phyloP scores from a whole-genome alignment of 176 grass and related monocot genomes.

The Zea mays region DNA sequence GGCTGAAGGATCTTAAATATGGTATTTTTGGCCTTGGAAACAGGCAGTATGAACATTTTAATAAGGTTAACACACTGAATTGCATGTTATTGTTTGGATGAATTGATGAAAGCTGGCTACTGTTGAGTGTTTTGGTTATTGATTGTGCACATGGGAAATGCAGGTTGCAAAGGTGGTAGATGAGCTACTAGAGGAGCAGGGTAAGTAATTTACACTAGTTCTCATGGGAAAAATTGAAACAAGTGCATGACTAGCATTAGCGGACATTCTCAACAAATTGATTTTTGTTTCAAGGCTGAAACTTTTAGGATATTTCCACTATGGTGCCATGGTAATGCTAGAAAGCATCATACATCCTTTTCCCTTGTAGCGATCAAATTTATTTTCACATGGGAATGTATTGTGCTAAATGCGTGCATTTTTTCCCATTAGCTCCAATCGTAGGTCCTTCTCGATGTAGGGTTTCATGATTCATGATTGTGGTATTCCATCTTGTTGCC shows the following conservation, averaged over 20 bases:
- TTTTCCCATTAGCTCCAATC: neutral
- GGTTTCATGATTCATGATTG: neutral
- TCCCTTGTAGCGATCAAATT: neutral
- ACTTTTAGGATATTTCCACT: neutral
- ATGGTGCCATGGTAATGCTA: neutral
- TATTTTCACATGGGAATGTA: neutral
- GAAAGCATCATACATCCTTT: neutral
- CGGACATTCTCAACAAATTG: neutral
- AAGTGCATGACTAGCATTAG: neutral
- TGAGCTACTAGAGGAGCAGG: constrained; percentile 64
- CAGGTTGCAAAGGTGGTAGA: constrained; percentile 86
- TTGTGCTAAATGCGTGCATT: neutral
- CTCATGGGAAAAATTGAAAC: neutral
- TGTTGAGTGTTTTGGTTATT: constrained; percentile 33
- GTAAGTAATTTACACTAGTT: constrained; percentile 43
- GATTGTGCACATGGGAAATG: constrained; percentile 42
- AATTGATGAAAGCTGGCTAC: constrained; percentile 17
- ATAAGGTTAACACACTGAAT: constrained; percentile 62
- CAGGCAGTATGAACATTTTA: constrained; percentile 96
- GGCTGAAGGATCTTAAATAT: constrained; percentile 81
- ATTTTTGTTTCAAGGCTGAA: neutral
- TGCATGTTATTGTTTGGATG: neutral
- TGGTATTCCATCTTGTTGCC: constrained; percentile 5
- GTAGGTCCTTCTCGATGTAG: neutral
- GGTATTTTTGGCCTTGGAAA: constrained; percentile 92